Evolutionary conservation across 345 rosid species (phyloP), one percentile per base, ranked within the genome.

Genomic region (Populus davidiana): DNA sequence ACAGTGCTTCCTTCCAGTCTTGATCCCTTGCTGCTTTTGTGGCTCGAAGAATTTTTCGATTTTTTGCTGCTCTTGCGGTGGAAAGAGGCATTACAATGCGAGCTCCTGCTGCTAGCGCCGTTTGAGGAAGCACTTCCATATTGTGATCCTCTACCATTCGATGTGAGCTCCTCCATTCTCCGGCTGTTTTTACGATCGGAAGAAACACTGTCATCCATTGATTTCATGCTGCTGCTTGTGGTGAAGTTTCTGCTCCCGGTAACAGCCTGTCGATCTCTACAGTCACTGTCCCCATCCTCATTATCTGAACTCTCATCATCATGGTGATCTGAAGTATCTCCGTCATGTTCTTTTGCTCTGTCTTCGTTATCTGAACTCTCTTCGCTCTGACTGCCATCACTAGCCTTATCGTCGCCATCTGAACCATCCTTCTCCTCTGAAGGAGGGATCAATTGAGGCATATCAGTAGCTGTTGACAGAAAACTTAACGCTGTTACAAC

Each of bases 401-500:
- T 50, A 2, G 36, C 47, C 56, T 52, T 21, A 5, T 72, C 41
- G 8, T 50, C 20, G 4, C 21, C 27, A 5, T 69, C 5, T 47
- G 52, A 47, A 47, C 52, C 18, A 25, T 18, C 72, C 13, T 79
- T 72, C 49, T 54, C 69, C 74, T 73, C 63, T 33, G 73, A 31
- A 20, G 79, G 79, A 12, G 62, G 69, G 5, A 41, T 25, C 23
- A 73, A 77, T 2, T n/a, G 35, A 14, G 73, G 23, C 9, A 59
- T 25, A 44, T 63, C 83, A 0, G 47, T 5, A 75, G 1, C 49
- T 39, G 70, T 38, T 0, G 94, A 88, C 68, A 93, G 97, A 71
- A 92, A 93, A 80, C 89, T 85, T 59, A 94, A 81, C 49, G 97
- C 91, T 23, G 87, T 89, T 77, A 89, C 91, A 0, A 90, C 89